Evolutionary conservation across 2,329 filamentous ascomycete genomes (phyloP), one percentile per base, ranked within the genome.

Genomic region (Colletotrichum melonis): DNA sequence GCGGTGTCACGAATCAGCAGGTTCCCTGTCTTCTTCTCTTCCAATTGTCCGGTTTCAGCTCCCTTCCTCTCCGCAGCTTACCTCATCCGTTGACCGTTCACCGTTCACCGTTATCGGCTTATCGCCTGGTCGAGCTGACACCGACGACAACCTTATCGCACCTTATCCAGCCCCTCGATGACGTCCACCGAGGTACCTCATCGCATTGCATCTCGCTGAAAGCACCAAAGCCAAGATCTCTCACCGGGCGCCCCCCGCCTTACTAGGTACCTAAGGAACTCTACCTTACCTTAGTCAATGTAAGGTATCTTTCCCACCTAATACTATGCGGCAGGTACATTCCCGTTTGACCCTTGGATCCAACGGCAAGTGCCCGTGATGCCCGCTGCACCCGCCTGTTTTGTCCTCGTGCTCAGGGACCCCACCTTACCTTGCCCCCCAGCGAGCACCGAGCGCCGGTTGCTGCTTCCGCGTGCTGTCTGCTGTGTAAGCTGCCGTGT

Each of bases 331-430:
- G 6, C 5, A 42, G 2, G 22, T 55, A 24, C 52, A 7, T 24
- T 28, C 0, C 22, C 24, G 26, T 11, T 11, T 28, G 24, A 8
- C 52, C 52, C 52, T 28, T 11, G 9, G 19, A 49, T 49, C 42
- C 42, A 49, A 49, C 19, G 42, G 16, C 19, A 49, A 49, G 42
- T 49, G 42, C 42, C 52, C 57, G 35, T 60, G 57, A 42, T 62
- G 35, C 28, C 54, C 59, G 52, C 60, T 38, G 38, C 59, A 70
- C 54, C 46, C 56, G 63, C 69, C 56, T 57, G 71, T 67, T 71
- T 70, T 73, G 71, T 73, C 71, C 71, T 70, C 71, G 71, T 73
- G 71, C 67, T 73, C 71, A 65, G 71, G 49, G 26, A 60, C 67
- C 56, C 42, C 42, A 49, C 42, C 42, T 49, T n/a, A 3, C 38